Conservation (phyloP, 2,329 filamentous ascomycete species). For the Penicillium sp. region DNA sequence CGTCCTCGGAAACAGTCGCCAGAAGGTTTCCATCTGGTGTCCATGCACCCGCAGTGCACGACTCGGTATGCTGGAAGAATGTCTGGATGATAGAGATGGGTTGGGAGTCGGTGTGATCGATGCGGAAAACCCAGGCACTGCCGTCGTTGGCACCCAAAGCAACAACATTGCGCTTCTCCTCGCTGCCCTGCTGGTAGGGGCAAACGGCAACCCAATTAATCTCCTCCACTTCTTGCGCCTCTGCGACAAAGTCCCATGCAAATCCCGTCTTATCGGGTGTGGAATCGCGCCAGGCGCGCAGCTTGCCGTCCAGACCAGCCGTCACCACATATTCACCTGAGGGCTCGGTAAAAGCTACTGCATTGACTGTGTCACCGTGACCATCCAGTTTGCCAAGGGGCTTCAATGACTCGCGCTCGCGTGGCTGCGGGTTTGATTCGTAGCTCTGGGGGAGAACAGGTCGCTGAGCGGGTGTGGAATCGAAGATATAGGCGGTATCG, state of each 20-base stretch:
- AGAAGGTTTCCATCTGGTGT: slow-evolving; percentile 82
- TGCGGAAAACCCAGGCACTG: slow-evolving; percentile 92
- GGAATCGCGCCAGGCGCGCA: slow-evolving; percentile 67
- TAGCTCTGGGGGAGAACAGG: slow-evolving; percentile 77
- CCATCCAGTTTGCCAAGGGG: slow-evolving; percentile 77
- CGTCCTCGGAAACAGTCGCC: slow-evolving; percentile 85
- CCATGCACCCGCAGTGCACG: slow-evolving; percentile 90
- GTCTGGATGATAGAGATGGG: slow-evolving; percentile 82
- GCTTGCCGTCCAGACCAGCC: slow-evolving; percentile 80
- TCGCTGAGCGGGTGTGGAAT: slow-evolving; percentile 62
- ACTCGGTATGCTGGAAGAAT: slow-evolving; percentile 84
- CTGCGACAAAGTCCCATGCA: slow-evolving; percentile 68
- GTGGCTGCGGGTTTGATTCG: slow-evolving; percentile 63
- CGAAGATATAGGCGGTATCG: slow-evolving; percentile 84
- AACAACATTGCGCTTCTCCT: slow-evolving; percentile 71
- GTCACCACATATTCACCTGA: slow-evolving; percentile 82
- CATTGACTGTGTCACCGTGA: slow-evolving; percentile 88
- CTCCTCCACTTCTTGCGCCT: slow-evolving; percentile 87
- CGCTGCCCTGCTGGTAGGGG: slow-evolving; percentile 56
- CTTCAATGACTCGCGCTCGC: slow-evolving; percentile 61
- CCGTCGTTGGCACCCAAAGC: slow-evolving; percentile 89
- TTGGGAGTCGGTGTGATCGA: slow-evolving; percentile 65
- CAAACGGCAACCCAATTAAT: slow-evolving; percentile 87
- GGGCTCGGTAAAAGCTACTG: slow-evolving; percentile 79
- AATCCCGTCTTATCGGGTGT: slow-evolving; percentile 49